Evolutionary conservation across 768 basidiomycete genomes (phyloP), one percentile per base, ranked within the genome.

Genomic region (Dacryopinax spathularia): DNA sequence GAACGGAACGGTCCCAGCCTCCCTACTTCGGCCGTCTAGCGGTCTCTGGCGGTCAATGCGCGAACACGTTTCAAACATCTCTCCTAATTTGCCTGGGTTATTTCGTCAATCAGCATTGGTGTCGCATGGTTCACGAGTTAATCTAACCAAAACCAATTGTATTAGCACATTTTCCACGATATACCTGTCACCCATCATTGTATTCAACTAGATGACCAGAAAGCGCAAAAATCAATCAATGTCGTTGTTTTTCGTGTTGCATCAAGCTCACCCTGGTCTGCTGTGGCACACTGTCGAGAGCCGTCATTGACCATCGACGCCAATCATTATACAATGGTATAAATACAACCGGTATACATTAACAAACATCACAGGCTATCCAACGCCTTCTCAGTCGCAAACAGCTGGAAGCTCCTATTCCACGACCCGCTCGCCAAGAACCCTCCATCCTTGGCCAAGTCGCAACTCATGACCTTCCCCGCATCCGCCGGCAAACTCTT

Each of bases 391-490:
- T 92, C 91, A 2, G 88, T 86, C 7, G 89, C 84, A 73, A 90
- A 97, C 64, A 97, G 77, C 72, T 97, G 94, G 80, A 91, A 96
- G 75, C 89, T 92, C 65, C 94, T 81, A 75, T 91, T 94, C 73
- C 91, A 95, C 43, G 91, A 93, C 35, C 93, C 93, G 4, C 88
- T 88, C 2, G 86, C 94, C 43, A 96, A 81, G 71, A 90, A 80
- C 69, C 84, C 85, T 13, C 86, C 90, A 72, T 95, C 91, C 62
- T 80, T 80, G 29, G 86, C 84, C 22, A 98, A 80, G 72, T 99
- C 96, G 10, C 97, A 93, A 6, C 89, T 91, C 96, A 98, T 99
- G 65, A 97, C 94, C 75, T 97, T 98, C n/a, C 94, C 92, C 29
- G 88, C 87, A 71, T 98, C 95, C 22, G 92, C 94, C 61, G 91